Base-by-base conservation (phyloP, 129 eudicot species). In the Ambrosia trifida region DNA sequence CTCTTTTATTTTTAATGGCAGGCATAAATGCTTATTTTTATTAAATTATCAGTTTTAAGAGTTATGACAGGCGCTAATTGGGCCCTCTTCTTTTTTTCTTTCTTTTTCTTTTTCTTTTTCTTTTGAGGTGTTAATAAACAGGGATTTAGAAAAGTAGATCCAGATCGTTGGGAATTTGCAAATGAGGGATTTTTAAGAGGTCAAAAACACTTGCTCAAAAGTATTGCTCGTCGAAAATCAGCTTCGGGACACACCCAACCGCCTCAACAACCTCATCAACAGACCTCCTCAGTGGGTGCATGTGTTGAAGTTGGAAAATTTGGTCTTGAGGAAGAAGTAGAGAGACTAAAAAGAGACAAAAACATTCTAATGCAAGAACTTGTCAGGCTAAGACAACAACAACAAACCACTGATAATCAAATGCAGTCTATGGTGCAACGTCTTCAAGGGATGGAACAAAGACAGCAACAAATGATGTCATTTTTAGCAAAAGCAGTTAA, bases 101-200 rank as follows among this genome's bases (percentile, higher is more conserved):
- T 63, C 14, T 47, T 70, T 24, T 24, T 44, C 38, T 63, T 14
- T 44, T 40, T 63, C 14, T 47, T 70, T 24, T 24, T 44, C 38
- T 63, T 14, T 47, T 70, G 70, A 44, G n/a, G 52, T 36, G 54
- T 46, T 47, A 17, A 68, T 56, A 54, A 72, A 73, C 85, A 90
- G 97, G 97, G 97, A 13, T 90, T 90, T 50, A 79, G 89, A 69
- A 90, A 90, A 78, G 91, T 90, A 16, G 97, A 90, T 66, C 97
- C 97, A 4, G 97, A 90, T 72, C 91, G 95, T 8, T 90, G 97
- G 97, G 97, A 90, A 80, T 90, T 90, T 68, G 96, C 96, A 64
- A 90, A 90, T 12, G 96, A 90, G 84, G 94, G 94, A 67, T 90
- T 90, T 72, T 75, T 90, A 50, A 74, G 97, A 69, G 97, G 95